Percentiles rank a stretch among this genome's conserved stretches.
Evolutionary conservation across 306 rosid species (phyloP).

Genomic region (Dalbergia cultrata): DNA sequence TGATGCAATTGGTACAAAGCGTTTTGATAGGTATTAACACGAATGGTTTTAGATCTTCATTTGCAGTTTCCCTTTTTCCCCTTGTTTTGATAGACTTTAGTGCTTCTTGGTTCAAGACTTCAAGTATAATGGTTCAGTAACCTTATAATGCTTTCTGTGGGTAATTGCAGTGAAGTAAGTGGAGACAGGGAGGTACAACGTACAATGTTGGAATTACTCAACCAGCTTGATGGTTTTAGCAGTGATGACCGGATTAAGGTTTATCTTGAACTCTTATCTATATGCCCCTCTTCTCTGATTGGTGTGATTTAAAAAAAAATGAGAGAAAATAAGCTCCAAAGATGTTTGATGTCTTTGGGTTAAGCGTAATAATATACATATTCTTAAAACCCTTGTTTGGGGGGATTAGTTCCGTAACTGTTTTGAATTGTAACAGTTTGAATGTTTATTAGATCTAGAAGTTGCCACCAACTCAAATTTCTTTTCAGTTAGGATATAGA

Average conservation of each 20-base stretch:
- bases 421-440: background rate
- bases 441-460: slow-evolving; percentile 10
- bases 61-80: background rate
- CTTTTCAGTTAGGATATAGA: background rate
- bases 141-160: slow-evolving; percentile 44
- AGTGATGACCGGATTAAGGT: slow-evolving; percentile 97
- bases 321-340: background rate
- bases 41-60: slow-evolving; percentile 30
- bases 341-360: background rate
- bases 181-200: slow-evolving; percentile 99
- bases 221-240: slow-evolving; percentile 97
- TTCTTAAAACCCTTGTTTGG: slow-evolving; percentile 9
- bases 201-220: slow-evolving; percentile 94
- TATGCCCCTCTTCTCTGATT: slow-evolving; percentile 12
- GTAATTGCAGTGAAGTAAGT: slow-evolving; percentile 82
- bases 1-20: slow-evolving; percentile 97
- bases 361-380: slow-evolving; percentile 4
- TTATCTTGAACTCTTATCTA: slow-evolving; percentile 23
- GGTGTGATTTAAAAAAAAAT: background rate
- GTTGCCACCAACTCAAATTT: slow-evolving; percentile 2
- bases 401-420: background rate
- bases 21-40: slow-evolving; percentile 84
- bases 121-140: slow-evolving; percentile 21
- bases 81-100: background rate
- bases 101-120: slow-evolving; percentile 18